Conservation (phyloP, 768 basidiomycete genomes). For the Lactarius hengduanensis region DNA sequence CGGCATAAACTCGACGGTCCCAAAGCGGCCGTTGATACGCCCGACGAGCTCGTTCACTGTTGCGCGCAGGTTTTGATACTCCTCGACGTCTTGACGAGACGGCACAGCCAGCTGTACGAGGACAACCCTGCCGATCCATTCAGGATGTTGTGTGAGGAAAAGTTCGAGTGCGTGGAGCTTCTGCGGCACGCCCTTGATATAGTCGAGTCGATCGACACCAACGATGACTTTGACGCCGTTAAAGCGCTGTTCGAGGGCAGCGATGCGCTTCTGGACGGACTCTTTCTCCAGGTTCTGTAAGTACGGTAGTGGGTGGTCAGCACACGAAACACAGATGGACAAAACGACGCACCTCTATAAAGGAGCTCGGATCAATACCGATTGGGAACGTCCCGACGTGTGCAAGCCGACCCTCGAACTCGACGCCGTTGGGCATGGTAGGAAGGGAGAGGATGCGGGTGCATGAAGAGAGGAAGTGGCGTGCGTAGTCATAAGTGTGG, state of each 20-base stretch:
- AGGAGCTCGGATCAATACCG: constrained; percentile 93
- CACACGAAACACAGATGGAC: constrained; percentile 1
- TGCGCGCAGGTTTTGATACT: constrained; percentile 95
- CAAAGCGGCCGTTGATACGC: constrained; percentile 97
- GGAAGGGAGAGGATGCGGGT: constrained; percentile 93
- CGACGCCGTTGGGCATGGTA: constrained; percentile 98
- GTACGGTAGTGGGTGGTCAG: constrained; percentile 12
- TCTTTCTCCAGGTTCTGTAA: constrained; percentile 73
- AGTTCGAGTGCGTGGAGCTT: constrained; percentile 96
- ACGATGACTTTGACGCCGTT: constrained; percentile 96
- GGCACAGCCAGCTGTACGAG: constrained; percentile 97
- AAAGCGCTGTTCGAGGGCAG: constrained; percentile 85
- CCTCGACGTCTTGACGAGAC: constrained; percentile 97
- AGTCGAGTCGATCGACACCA: constrained; percentile 96
- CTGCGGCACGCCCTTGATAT: constrained; percentile 99
- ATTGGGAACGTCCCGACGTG: constrained; percentile 99
- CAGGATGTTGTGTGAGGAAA: constrained; percentile 95
- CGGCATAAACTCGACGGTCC: constrained; percentile 99
- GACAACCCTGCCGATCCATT: constrained; percentile 99
- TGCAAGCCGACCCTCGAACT: constrained; percentile 91
- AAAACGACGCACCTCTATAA: constrained; percentile 61
- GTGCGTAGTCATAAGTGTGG: constrained; percentile 99
- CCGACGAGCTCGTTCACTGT: constrained; percentile 98
- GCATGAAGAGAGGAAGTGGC: constrained; percentile 98
- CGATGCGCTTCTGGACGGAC: constrained; percentile 76